These are phyloP conservation scores for Fusarium sp. DNA, from an alignment of 2,329 filamentous ascomycete genomes.

Conservation along the genomic window DNA sequence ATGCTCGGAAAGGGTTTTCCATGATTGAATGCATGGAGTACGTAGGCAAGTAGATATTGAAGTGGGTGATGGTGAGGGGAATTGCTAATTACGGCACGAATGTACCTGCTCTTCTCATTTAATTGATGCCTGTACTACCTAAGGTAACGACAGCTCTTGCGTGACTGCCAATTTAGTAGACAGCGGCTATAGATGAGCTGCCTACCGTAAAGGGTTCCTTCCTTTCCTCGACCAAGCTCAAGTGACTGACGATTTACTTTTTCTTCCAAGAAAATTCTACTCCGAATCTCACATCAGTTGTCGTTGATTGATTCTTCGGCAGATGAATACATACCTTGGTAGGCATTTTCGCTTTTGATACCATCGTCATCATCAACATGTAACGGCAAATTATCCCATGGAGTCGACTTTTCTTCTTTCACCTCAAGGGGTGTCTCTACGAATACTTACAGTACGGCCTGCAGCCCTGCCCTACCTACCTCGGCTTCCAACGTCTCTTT, in stretches of 20 bases:
- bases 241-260: neutral
- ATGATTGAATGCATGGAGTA: neutral
- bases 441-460: neutral
- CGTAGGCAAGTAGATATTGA: neutral
- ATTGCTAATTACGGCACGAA: neutral
- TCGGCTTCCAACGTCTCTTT: slow-evolving; percentile 24
- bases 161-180: neutral
- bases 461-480: slow-evolving; percentile 26
- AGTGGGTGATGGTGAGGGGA: neutral
- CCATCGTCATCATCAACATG: slow-evolving; percentile 1
- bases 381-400: neutral
- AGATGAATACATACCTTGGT: neutral
- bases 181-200: neutral
- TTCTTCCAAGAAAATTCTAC: neutral
- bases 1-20: neutral
- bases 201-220: neutral
- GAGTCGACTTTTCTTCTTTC: neutral
- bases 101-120: neutral
- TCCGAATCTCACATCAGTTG: neutral
- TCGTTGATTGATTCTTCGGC: neutral
- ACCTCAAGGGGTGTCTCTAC: slow-evolving; percentile 11
- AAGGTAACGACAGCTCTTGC: neutral
- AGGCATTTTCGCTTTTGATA: neutral
- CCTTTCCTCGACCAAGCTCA: neutral
- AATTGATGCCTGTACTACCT: neutral